Percentiles rank a stretch among this genome's conserved stretches.
Conservation (phyloP, 257 asterid species). For the Solanum lignicaule region DNA sequence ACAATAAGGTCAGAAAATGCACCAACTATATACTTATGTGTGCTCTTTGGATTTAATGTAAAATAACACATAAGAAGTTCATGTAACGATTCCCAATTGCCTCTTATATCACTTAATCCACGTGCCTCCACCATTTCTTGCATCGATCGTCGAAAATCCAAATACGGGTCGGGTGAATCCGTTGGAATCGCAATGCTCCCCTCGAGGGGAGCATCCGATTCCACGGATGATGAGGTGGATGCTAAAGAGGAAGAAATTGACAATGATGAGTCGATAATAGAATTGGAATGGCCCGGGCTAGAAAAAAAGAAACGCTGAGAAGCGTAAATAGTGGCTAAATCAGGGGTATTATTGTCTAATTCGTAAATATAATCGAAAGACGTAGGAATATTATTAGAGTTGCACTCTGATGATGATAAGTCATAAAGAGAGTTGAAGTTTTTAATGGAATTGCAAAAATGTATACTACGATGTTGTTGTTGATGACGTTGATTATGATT, state of each 20-base stretch:
- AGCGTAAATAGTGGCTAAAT: slow-evolving; percentile 56
- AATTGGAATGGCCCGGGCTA: slow-evolving; percentile 87
- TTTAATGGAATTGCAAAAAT: slow-evolving; percentile 26
- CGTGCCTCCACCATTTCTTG: slow-evolving; percentile 98
- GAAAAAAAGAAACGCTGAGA: slow-evolving; percentile 90
- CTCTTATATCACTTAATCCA: slow-evolving; percentile 33
- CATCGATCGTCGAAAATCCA: slow-evolving; percentile 88
- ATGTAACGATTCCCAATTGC: slow-evolving; percentile 65
- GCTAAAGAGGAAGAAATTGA: slow-evolving; percentile 26
- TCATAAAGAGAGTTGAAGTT: slow-evolving; percentile 77
- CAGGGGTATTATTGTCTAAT: slow-evolving; percentile 25
- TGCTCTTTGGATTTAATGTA: slow-evolving; percentile 64
- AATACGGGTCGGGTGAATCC: slow-evolving; percentile 70
- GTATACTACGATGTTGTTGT: slow-evolving; percentile 14
- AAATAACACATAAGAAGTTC: slow-evolving; percentile 73
- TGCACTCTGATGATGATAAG: slow-evolving; percentile 13
- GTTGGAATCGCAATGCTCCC: slow-evolving; percentile 62
- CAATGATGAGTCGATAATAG: slow-evolving; percentile 63
- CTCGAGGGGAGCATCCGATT: slow-evolving; percentile 9
- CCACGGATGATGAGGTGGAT: slow-evolving; percentile 32
- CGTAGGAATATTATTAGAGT: slow-evolving; percentile 1
- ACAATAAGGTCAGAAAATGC: slow-evolving; percentile 89
- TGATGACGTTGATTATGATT: background rate
- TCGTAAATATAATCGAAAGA: slow-evolving; percentile 5
- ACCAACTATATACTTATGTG: slow-evolving; percentile 75